Percentiles rank a stretch among this genome's conserved stretches.
Evolutionary conservation across 1,139 yeast genomes (phyloP).

Genomic region (Debaryomycetaceae sp.): DNA sequence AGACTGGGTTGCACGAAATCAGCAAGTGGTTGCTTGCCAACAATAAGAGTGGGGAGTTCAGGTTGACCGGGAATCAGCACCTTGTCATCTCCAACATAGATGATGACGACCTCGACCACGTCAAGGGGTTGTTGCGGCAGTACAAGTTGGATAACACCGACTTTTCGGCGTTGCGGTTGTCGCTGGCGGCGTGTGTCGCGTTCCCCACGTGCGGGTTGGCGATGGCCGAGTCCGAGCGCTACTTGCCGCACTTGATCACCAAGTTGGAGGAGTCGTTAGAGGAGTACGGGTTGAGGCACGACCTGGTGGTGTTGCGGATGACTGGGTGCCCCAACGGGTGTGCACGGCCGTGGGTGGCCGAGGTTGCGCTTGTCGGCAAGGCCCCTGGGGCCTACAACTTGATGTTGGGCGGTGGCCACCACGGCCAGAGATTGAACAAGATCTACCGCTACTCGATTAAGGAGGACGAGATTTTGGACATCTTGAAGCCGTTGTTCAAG

Average conservation of each 20-base stretch:
- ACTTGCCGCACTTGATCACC: conserved; percentile 75
- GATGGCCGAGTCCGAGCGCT: conserved; percentile 98
- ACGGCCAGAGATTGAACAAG: conserved; percentile 90
- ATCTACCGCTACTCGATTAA: conserved; percentile 82
- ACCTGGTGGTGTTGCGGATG: conserved; percentile 95
- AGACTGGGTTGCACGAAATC: conserved; percentile 76
- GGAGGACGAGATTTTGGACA: conserved; percentile 81
- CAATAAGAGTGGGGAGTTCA: conserved; percentile 69
- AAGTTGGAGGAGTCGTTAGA: conserved; percentile 83
- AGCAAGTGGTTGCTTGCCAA: conserved; percentile 56
- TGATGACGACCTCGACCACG: conserved; percentile 59
- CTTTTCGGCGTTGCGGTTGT: conserved; percentile 78
- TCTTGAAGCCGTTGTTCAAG: conserved; percentile 81
- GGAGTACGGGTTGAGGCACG: conserved; percentile 91
- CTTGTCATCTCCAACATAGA: conserved; percentile 68
- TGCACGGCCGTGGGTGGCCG: conserved; percentile 98
- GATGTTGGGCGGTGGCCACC: conserved; percentile 95
- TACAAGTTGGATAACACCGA: conserved; percentile 82
- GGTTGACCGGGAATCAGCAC: conserved; percentile 96
- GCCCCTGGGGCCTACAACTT: conserved; percentile 91
- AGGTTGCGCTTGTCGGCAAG: conserved; percentile 92
- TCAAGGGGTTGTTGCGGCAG: conserved; percentile 62
- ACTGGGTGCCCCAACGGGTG: conserved; percentile 99
- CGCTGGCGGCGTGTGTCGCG: conserved; percentile 97
- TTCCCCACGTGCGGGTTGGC: conserved; percentile 99